Evolutionary conservation across 2,329 filamentous ascomycete genomes (phyloP).

Genomic region (Graphiopsis chlorocephala): DNA sequence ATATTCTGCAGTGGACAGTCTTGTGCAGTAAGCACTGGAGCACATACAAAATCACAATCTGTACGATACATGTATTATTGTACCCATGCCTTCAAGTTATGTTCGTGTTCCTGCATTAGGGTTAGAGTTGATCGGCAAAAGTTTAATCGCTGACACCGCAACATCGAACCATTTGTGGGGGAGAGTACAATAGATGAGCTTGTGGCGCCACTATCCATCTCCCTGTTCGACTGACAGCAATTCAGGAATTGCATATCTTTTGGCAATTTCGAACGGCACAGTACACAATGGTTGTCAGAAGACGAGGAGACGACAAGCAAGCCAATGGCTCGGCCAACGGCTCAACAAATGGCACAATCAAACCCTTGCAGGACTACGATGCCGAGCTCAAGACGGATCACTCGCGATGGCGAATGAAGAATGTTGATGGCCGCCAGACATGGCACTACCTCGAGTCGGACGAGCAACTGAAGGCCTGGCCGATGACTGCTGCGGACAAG

Average conservation of each 20-base stretch:
- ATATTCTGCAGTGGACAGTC: background rate
- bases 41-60: too few relatives aligned
- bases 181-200: background rate
- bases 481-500: conserved; percentile 84
- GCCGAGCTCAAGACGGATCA: conserved; percentile 61
- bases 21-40: too few relatives aligned
- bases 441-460: conserved; percentile 87
- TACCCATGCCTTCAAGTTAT: background rate
- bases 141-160: conserved; percentile 1
- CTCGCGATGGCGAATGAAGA: conserved; percentile 76
- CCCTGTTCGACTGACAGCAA: background rate
- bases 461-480: conserved; percentile 71
- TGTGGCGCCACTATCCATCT: background rate
- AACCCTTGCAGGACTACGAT: background rate
- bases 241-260: background rate
- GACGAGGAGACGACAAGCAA: conserved; percentile 19
- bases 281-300: conserved; percentile 20
- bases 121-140: background rate
- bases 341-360: background rate
- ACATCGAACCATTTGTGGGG: conserved; percentile 4
- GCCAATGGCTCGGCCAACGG: conserved; percentile 23
- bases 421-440: conserved; percentile 81
- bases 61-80: too few relatives aligned
- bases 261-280: background rate
- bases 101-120: background rate